These are phyloP conservation scores for Geotrichum histeridarum DNA, from an alignment of 1,139 yeast species.

Conservation along the genomic window DNA sequence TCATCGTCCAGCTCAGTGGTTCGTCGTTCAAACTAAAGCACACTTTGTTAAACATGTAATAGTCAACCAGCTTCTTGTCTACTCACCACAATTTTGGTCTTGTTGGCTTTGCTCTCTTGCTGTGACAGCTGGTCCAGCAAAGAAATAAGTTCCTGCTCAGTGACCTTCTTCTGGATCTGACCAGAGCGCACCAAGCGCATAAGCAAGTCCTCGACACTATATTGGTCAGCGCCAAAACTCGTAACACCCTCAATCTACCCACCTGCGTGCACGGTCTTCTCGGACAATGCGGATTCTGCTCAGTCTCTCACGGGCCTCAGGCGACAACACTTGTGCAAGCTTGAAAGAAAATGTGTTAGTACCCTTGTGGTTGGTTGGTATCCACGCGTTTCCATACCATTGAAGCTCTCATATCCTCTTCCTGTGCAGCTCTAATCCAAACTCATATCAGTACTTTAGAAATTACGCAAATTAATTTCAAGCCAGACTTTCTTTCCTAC, in stretches of 20 bases:
- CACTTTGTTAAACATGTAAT: background rate
- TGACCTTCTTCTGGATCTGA: conserved; percentile 62
- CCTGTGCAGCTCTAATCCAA: conserved; percentile 19
- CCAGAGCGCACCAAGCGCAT: conserved; percentile 74
- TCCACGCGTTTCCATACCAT: conserved; percentile 26
- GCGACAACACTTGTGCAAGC: conserved; percentile 68
- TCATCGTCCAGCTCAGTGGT: conserved; percentile 1
- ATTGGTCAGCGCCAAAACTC: background rate
- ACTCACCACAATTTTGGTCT: conserved; percentile 52
- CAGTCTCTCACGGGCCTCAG: conserved; percentile 81
- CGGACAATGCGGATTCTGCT: conserved; percentile 83
- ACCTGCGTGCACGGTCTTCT: conserved; percentile 80
- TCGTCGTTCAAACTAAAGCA: conserved; percentile 17
- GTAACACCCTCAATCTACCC: background rate
- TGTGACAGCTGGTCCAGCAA: conserved; percentile 78
- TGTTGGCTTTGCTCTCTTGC: conserved; percentile 60
- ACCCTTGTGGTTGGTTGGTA: background rate
- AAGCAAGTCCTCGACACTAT: conserved; percentile 70
- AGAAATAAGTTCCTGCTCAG: conserved; percentile 75
- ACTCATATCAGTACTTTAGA: background rate
- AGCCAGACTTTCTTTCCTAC: conserved; percentile 16
- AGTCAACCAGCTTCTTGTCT: background rate
- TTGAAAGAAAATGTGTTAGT: conserved; percentile 30
- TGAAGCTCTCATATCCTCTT: conserved; percentile 37
- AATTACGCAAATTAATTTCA: background rate